Base-by-base conservation (phyloP, 202 grass and related monocot genomes). In the Thinopyrum obtusiflorum region DNA sequence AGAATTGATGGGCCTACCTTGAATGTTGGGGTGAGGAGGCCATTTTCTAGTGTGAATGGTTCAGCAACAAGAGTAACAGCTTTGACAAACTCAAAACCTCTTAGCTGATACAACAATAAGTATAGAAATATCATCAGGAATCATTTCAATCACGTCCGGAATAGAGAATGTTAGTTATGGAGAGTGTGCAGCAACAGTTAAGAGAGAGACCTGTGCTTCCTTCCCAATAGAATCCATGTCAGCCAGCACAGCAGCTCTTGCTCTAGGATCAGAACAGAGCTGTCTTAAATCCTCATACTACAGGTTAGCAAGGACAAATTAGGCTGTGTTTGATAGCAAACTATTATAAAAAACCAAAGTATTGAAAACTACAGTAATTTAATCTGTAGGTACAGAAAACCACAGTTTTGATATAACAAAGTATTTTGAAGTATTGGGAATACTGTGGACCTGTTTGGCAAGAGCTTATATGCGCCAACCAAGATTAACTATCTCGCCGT, bases 1-100 rank as follows among this genome's bases (percentile, higher is more conserved):
- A 77, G 42, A 32, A 80, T 20, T 9, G 62, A 51, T 63, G 59
- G 78, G 35, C 69, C 60, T 88, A 87, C 96, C 93, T 98, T 98
- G 86, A 98, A 94, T 62, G 96, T 98, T 60, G 96, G 96, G 68
- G 96, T 98, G 37, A 95, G 91, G 53, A 98, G 96, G 61, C 91
- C 96, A 83, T 94, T 98, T 68, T 98, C 96, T 77, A 92, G 21
- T 74, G 96, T 94, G 76, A 98, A 98, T 73, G 91, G 93, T 68
- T 98, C 96, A 59, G 89, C 59, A 15, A 94, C 88, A 42, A 98
- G 82, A 18, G 91, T 91, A 75, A 95, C 53, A 69, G 88, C 86
- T 92, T 92, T 98, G 18, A 88, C 96, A 91, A 94, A 94, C 78
- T 98, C 96, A 78, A 98, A 98, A 79, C 96, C 93, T 83, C 96